Evolutionary conservation across 306 rosid genomes (phyloP).

Genomic region (Pyrus pyrifolia): DNA sequence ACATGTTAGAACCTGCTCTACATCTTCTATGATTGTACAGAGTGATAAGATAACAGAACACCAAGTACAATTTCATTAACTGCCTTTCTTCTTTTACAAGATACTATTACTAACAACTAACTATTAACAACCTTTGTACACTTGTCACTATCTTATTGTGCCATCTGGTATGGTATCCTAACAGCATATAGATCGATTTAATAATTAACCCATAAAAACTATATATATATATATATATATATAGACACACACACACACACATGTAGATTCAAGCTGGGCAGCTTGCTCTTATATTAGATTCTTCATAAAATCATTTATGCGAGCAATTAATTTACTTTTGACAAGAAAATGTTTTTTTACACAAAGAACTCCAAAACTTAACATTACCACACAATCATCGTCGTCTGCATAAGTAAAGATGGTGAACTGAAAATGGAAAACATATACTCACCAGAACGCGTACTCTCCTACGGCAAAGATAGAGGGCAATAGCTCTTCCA

Average conservation of each 20-base stretch:
- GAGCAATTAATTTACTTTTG: background rate
- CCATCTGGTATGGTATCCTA: no score
- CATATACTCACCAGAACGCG: slow-evolving; percentile 65
- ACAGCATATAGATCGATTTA: background rate
- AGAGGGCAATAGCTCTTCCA: slow-evolving; percentile 94
- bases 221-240: no score
- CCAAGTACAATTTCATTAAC: no score
- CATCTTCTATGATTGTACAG: no score
- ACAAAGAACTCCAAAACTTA: background rate
- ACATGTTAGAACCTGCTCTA: no score
- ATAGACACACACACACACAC: no score
- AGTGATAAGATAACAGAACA: no score
- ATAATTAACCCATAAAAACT: background rate
- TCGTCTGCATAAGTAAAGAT: background rate
- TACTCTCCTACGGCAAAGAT: slow-evolving; percentile 77
- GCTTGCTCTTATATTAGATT: background rate
- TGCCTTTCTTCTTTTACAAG: no score
- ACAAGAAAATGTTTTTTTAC: background rate
- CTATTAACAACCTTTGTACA: no score
- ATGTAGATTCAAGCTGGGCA: background rate
- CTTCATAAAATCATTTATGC: no score
- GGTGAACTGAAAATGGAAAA: background rate
- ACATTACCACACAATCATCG: background rate
- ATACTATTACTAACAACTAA: no score
- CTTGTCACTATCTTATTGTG: no score